A percentile compares a stretch with the other conserved stretches of the same genome.
These are phyloP conservation scores for Bipolaris cookei DNA, from an alignment of 2,329 filamentous ascomycete species.

Conservation along the genomic window DNA sequence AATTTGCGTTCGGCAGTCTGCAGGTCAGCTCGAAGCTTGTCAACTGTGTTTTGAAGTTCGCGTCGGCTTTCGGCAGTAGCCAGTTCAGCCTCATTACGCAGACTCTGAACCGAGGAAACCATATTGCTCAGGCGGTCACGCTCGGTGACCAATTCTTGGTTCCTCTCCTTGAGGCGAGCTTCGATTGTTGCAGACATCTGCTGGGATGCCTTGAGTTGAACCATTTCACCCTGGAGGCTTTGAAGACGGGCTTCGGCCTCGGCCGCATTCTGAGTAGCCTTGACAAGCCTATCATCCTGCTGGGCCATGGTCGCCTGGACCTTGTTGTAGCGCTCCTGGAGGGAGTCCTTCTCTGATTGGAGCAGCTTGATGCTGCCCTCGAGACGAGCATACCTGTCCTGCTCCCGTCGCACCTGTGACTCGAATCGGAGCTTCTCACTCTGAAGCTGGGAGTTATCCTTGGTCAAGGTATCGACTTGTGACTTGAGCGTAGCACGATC, in stretches of 20 bases:
- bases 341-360: conserved; percentile 81
- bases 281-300: conserved; percentile 87
- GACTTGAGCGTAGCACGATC: conserved; percentile 83
- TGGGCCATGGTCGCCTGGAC: conserved; percentile 84
- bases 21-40: conserved; percentile 80
- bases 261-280: conserved; percentile 90
- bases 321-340: conserved; percentile 80
- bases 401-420: conserved; percentile 81
- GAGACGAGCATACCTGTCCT: conserved; percentile 86
- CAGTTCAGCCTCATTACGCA: conserved; percentile 91
- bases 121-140: conserved; percentile 82
- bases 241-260: conserved; percentile 83
- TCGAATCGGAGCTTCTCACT: conserved; percentile 79
- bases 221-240: conserved; percentile 85
- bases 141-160: conserved; percentile 82
- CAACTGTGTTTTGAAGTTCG: conserved; percentile 77
- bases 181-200: conserved; percentile 94
- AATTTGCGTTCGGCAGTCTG: conserved; percentile 81
- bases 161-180: conserved; percentile 84
- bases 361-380: conserved; percentile 85
- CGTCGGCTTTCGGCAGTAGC: conserved; percentile 81
- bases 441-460: conserved; percentile 82
- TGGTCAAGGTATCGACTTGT: conserved; percentile 80
- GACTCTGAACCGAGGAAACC: conserved; percentile 81
- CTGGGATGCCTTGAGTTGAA: conserved; percentile 94